Evolutionary conservation across 192 early-diverging fungal genomes (phyloP), one percentile per base, ranked within the genome.

Genomic region (Diversispora epigaea): DNA sequence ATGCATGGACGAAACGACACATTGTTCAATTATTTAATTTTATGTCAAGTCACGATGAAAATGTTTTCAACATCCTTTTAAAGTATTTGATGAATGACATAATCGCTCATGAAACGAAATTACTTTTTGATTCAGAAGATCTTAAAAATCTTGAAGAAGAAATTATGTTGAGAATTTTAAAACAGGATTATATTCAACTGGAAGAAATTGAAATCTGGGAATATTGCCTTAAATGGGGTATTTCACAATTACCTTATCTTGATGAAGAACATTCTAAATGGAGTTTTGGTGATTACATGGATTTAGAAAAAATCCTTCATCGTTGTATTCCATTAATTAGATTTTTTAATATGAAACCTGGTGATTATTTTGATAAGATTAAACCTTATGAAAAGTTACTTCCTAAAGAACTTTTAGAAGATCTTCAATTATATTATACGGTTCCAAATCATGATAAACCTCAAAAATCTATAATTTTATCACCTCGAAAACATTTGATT

Each of bases 301-400:
- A 40, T 40, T 21, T 65, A 4, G 63, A 43, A 45, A 45, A 43
- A 32, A n/a, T 22, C 11, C 19, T 65, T 14, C 4, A 45, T 14
- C 11, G 41, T 43, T 65, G 25, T 65, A 65, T 65, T 65, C 63
- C 63, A 44, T 58, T 65, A 9, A 65, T 65, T 45, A 14, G 63
- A 65, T 65, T 65, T 65, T 65, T 65, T 43, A 15, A 43, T 45
- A 45, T 65, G 3, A 17, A 22, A 45, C 19, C 19, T 0, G 32
- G 41, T 14, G 40, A 45, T 1, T 65, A 65, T 43, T 3, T 8
- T 65, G 3, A 9, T n/a, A 15, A 43, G 41, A 10, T 65, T 65
- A 4, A 9, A 19, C 63, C 39, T 40, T 65, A 65, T 19, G 63
- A 65, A 45, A 19, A 45, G 15, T 32, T 65, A 9, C 44, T 65